A percentile compares a stretch with the other conserved stretches of the same genome.
Conservation (phyloP, 768 basidiomycete species). For the Rhodotorula taiwanensis region DNA sequence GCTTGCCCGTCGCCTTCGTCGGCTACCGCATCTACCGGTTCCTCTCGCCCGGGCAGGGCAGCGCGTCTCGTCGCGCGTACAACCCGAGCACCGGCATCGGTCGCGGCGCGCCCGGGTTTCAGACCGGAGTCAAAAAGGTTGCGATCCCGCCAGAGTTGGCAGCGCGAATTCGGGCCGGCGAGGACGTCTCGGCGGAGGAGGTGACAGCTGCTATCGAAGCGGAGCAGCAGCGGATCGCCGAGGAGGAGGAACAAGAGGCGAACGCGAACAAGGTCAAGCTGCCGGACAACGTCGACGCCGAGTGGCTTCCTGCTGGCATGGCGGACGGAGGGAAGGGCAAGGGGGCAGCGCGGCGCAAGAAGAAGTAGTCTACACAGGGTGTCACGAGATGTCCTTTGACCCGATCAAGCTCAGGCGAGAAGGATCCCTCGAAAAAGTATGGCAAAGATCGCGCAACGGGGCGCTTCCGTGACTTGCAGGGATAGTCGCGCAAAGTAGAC, state of each 20-base stretch:
- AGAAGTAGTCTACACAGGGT: slow-evolving; percentile 1
- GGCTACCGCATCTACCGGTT: slow-evolving; percentile 13
- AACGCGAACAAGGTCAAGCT: slow-evolving; percentile 3
- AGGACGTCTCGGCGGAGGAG: slow-evolving; percentile 34
- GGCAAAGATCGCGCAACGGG: no score
- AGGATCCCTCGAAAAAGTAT: no score
- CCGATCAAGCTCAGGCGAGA: no score
- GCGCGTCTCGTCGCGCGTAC: neutral
- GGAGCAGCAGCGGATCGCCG: slow-evolving; percentile 17
- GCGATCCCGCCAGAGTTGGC: slow-evolving; percentile 23
- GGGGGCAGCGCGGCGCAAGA: slow-evolving; percentile 1
- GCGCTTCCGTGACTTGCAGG: no score
- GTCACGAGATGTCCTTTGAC: no score
- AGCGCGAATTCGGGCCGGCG: slow-evolving; percentile 32
- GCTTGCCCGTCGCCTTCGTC: slow-evolving; percentile 25
- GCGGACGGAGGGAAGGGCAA: slow-evolving; percentile 3
- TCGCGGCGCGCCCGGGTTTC: slow-evolving; percentile 33
- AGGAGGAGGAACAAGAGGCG: slow-evolving; percentile 17
- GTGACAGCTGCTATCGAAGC: slow-evolving; percentile 27
- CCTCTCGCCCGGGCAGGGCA: no score
- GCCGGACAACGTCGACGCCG: slow-evolving; percentile 11
- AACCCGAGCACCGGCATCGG: slow-evolving; percentile 26
- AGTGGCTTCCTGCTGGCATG: slow-evolving; percentile 12
- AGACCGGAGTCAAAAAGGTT: slow-evolving; percentile 23
- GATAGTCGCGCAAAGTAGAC: no score